Evolutionary conservation across 192 early-diverging fungal genomes (phyloP).

Genomic region (Radiomyces spectabilis): DNA sequence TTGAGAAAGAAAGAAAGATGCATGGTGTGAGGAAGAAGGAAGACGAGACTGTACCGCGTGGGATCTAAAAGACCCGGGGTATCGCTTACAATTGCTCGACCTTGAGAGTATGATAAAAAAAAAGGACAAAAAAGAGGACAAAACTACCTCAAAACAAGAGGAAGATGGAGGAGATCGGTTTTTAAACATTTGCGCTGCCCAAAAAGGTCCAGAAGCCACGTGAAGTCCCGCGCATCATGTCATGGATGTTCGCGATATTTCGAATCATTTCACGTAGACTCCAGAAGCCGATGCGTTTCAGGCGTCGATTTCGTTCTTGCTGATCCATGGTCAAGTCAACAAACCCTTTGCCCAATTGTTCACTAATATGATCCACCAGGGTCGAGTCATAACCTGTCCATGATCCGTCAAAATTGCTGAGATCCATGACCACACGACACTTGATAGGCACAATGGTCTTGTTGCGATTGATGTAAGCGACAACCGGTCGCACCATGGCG

Average conservation of each 20-base stretch:
- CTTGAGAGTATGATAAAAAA: no score
- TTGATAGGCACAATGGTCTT: conserved; percentile 79
- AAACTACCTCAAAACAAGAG: no score
- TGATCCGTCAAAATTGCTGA: conserved; percentile 83
- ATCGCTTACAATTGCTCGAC: no score
- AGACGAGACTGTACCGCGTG: no score
- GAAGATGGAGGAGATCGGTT: no score
- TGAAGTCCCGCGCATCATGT: conserved; percentile 61
- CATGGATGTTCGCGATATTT: conserved; percentile 62
- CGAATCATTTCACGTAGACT: conserved; percentile 68
- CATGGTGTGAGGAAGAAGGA: no score
- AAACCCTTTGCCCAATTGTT: conserved; percentile 80
- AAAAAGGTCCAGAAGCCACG: conserved; percentile 56
- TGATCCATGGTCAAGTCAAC: conserved; percentile 71
- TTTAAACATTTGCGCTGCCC: conserved; percentile 4
- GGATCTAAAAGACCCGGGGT: no score
- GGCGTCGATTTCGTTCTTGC: conserved; percentile 68
- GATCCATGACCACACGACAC: conserved; percentile 67
- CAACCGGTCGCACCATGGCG: conserved; percentile 86
- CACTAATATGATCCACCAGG: conserved; percentile 62
- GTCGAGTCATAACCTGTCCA: conserved; percentile 88
- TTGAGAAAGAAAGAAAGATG: no score
- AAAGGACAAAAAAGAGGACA: no score
- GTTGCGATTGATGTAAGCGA: conserved; percentile 91
- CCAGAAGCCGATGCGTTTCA: conserved; percentile 88